Evolutionary conservation across 1,284 basidiomycete species (phyloP).

Genomic region (Microbotryum scabiosae): DNA sequence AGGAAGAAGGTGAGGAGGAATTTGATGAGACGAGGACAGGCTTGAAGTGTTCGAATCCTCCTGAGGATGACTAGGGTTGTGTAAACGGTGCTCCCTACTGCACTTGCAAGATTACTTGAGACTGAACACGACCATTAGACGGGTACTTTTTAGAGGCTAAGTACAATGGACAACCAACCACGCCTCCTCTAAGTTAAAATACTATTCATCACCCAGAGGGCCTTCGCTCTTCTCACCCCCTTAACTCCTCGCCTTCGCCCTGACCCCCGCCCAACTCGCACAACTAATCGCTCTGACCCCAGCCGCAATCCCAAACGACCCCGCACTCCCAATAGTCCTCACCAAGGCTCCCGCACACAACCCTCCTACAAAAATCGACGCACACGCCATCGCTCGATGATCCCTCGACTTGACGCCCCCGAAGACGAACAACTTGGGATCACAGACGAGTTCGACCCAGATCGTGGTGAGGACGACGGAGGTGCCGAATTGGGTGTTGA

Average conservation of each 20-base stretch:
- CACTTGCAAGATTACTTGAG: too few species aligned
- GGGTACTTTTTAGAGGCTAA: too few species aligned
- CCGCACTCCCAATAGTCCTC: slow-evolving; percentile 53
- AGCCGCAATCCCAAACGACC: slow-evolving; percentile 52
- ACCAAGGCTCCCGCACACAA: slow-evolving; percentile 61
- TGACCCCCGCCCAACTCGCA: too few species aligned
- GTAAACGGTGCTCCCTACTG: too few species aligned
- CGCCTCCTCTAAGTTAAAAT: too few species aligned
- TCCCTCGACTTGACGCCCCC: slow-evolving; percentile 54
- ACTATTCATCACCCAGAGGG: too few species aligned
- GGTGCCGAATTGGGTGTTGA: slow-evolving; percentile 5
- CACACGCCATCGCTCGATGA: slow-evolving; percentile 60
- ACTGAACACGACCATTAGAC: too few species aligned
- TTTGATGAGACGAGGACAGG: slow-evolving; percentile 63
- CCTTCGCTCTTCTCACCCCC: too few species aligned
- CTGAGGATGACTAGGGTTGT: too few species aligned
- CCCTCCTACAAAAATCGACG: slow-evolving; percentile 63
- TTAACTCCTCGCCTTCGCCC: too few species aligned
- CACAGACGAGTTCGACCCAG: slow-evolving; percentile 76
- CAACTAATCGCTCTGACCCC: too few species aligned
- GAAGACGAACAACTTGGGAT: slow-evolving; percentile 58
- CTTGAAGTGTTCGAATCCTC: background rate
- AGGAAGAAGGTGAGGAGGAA: slow-evolving; percentile 70
- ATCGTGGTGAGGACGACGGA: slow-evolving; percentile 56
- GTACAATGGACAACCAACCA: too few species aligned